Evolutionary conservation across 2,329 filamentous ascomycete genomes (phyloP).

Genomic region (Dryadomyces quercus-mongolicae): DNA sequence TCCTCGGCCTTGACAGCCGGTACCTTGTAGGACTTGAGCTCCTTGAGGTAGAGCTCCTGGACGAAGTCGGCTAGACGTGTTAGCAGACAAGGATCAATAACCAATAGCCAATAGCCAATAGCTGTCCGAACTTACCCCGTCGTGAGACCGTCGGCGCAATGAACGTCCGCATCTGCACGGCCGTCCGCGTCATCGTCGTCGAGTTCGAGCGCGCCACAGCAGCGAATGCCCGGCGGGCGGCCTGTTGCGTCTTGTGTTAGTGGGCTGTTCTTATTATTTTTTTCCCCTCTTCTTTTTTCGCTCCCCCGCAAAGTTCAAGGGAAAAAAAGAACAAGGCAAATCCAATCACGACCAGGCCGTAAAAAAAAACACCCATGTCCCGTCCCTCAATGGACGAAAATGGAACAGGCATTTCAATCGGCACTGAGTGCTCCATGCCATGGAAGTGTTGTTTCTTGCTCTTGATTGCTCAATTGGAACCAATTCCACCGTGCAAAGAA

Average conservation of each 20-base stretch:
- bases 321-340: too few relatives aligned
- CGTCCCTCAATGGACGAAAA: too few relatives aligned
- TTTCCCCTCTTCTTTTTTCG: too few relatives aligned
- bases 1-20: constrained; percentile 74
- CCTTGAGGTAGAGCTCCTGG: constrained; percentile 93
- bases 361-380: too few relatives aligned
- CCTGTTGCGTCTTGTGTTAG: constrained; percentile 18
- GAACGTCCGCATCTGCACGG: constrained; percentile 24
- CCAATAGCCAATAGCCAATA: not conserved
- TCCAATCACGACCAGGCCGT: too few relatives aligned
- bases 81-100: not conserved
- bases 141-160: constrained; percentile 49
- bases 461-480: not conserved
- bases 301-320: too few relatives aligned
- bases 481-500: too few relatives aligned
- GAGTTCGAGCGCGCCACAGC: constrained; percentile 24
- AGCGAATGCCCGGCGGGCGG: constrained; percentile 37
- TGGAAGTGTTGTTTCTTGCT: too few relatives aligned
- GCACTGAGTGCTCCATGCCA: too few relatives aligned
- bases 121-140: constrained; percentile 37
- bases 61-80: constrained; percentile 73
- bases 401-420: too few relatives aligned
- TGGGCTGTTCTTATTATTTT: not conserved
- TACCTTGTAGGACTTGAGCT: constrained; percentile 92
- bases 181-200: constrained; percentile 26